These are phyloP conservation scores for Microbotryum scabiosae DNA, from an alignment of 1,284 basidiomycete genomes.

Conservation along the genomic window DNA sequence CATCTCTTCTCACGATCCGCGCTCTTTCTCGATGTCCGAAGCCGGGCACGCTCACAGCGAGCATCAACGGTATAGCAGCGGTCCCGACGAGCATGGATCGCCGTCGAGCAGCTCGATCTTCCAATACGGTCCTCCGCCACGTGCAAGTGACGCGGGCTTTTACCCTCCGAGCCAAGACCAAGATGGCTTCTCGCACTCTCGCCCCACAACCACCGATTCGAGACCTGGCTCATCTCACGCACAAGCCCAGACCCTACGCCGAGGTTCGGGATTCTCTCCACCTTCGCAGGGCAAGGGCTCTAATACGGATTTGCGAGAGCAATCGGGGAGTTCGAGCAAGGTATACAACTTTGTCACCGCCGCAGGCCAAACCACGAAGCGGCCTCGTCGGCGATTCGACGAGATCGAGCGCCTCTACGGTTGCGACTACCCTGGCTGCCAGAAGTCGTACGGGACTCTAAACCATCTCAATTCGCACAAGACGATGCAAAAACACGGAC, in stretches of 20 bases:
- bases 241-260: neutral
- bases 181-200: neutral
- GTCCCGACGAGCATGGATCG: too few relatives aligned
- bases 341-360: slow-evolving; percentile 65
- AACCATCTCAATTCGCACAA: slow-evolving; percentile 90
- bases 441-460: slow-evolving; percentile 55
- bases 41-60: too few relatives aligned
- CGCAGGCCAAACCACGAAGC: slow-evolving; percentile 66
- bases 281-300: too few relatives aligned
- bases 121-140: too few relatives aligned
- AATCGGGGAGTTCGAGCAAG: slow-evolving; percentile 5
- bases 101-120: too few relatives aligned
- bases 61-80: too few relatives aligned
- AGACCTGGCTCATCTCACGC: neutral
- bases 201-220: neutral
- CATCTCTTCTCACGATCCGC: too few relatives aligned
- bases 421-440: slow-evolving; percentile 71
- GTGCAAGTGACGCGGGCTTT: too few relatives aligned
- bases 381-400: slow-evolving; percentile 72
- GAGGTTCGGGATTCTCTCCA: too few relatives aligned
- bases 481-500: slow-evolving; percentile 82
- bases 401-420: slow-evolving; percentile 87
- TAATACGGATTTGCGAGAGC: too few relatives aligned
- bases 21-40: too few relatives aligned
- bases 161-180: too few relatives aligned